Base-by-base conservation (phyloP, 2,329 filamentous ascomycete species). In the Plenodomus biglobosus region DNA sequence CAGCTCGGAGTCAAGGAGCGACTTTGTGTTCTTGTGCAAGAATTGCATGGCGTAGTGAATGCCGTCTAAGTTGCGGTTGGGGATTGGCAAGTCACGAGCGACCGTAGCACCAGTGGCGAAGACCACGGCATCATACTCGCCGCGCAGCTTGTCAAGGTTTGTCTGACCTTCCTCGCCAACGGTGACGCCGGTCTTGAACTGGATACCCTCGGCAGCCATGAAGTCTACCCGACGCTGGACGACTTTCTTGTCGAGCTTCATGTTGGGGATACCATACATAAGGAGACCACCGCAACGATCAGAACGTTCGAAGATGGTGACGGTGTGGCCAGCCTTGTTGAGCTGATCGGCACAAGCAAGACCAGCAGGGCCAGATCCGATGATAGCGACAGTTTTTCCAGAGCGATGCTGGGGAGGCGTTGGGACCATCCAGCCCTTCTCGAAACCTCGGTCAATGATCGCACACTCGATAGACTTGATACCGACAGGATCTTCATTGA, bases 401-500 rank as follows among this genome's bases (percentile, higher is more conserved):
- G 88, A 94, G 57, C 92, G 90, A 53, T 84, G 80, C 71, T 86
- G 75, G 4, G 92, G 92, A 44, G 87, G 87, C 3, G 78, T 78
- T 55, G 92, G 92, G 17, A 95, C 79, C 89, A 97, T 96, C 92
- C 92, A 97, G 56, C 92, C 92, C 90, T 88, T 95, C 72, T 96
- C 92, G 68, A 96, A 97, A 39, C 92, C 92, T 58, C 92, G 90
- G 69, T 97, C 92, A 59, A 97, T 96, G 69, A 97, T 96, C 53
- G 92, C 92, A 70, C 92, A 96, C 72, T 97, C 92, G 54, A 97
- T 96, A 0, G 90, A 96, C 79, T 97, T 97, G 80, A 97, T 97
- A 58, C 92, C 92, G 34, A 97, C 92, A 3, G 92, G 92, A 61
- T 96, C 92, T 71, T 96, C 92, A 66, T 95, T 96, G 76, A 97